These are phyloP conservation scores for Clavulina sp. DNA, from an alignment of 768 basidiomycete species.

Conservation along the genomic window DNA sequence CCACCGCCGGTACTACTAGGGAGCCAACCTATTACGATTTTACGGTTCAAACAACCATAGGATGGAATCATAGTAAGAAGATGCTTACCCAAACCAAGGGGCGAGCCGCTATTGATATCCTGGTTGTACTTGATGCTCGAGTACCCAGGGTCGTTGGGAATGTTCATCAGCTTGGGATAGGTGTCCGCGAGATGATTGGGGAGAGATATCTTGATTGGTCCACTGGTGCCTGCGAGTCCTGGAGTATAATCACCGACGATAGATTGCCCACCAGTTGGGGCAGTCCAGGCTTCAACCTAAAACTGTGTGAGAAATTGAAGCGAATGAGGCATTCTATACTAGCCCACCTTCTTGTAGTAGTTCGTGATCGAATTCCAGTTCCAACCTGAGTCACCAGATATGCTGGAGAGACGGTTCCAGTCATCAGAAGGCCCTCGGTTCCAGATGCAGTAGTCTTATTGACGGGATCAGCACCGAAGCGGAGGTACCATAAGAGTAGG, in stretches of 20 bases:
- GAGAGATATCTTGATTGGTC: background rate
- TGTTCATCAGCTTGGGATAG: background rate
- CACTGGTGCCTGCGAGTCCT: background rate
- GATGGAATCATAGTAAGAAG: no score
- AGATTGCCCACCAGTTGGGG: background rate
- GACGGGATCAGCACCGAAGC: no score
- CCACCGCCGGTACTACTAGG: background rate
- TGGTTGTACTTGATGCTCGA: background rate
- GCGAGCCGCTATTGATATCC: background rate
- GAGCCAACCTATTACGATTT: background rate
- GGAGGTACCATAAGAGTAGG: no score
- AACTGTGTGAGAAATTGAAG: background rate
- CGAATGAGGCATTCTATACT: background rate
- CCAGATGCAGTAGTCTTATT: no score
- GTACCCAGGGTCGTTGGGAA: background rate
- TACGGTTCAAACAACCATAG: no score
- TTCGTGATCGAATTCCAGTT: background rate
- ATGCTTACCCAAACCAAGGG: background rate
- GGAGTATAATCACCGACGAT: background rate
- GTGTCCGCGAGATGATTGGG: background rate
- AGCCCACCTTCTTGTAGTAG: background rate
- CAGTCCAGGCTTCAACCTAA: background rate
- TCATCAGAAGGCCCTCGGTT: background rate
- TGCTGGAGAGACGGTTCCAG: background rate
- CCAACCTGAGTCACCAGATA: background rate